A percentile compares a stretch with the other conserved stretches of the same genome.
phyloP scores from a whole-genome alignment of 2,329 filamentous ascomycete species.

The Colletotrichum tropicicola region DNA sequence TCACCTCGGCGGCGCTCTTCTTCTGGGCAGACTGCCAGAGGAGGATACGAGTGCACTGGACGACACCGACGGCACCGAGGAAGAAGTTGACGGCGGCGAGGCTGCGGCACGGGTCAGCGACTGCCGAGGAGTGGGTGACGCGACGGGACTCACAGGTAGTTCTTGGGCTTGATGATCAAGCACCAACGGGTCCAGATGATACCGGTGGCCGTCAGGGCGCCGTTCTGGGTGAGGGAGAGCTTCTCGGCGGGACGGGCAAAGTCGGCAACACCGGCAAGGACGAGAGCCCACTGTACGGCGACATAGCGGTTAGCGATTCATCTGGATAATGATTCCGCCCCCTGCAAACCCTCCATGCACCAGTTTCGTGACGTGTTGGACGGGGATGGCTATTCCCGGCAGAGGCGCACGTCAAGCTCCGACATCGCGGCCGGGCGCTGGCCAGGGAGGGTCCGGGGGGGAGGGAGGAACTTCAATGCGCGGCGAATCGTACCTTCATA shows the following conservation, averaged over 20 bases:
- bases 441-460: conserved; percentile 20
- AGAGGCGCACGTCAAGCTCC: background rate
- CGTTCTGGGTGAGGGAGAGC: conserved; percentile 93
- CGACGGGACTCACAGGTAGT: conserved; percentile 76
- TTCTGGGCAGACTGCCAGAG: conserved; percentile 71
- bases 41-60: conserved; percentile 83
- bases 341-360: background rate
- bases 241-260: conserved; percentile 90
- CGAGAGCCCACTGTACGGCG: conserved; percentile 80
- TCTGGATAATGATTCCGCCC: background rate
- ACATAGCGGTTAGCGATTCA: background rate
- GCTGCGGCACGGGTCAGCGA: conserved; percentile 48
- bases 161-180: conserved; percentile 93
- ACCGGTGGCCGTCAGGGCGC: conserved; percentile 88
- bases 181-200: conserved; percentile 99
- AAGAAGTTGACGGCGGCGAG: conserved; percentile 98
- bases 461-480: conserved; percentile 51
- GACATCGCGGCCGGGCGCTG: conserved; percentile 20
- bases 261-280: conserved; percentile 91
- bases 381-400: background rate
- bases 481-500: conserved; percentile 71
- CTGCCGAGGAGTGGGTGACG: background rate
- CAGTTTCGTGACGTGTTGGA: background rate
- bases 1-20: conserved; percentile 45
- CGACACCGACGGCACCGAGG: conserved; percentile 85